Evolutionary conservation across 2,329 filamentous ascomycete genomes (phyloP).

Genomic region (Nakataea oryzae): DNA sequence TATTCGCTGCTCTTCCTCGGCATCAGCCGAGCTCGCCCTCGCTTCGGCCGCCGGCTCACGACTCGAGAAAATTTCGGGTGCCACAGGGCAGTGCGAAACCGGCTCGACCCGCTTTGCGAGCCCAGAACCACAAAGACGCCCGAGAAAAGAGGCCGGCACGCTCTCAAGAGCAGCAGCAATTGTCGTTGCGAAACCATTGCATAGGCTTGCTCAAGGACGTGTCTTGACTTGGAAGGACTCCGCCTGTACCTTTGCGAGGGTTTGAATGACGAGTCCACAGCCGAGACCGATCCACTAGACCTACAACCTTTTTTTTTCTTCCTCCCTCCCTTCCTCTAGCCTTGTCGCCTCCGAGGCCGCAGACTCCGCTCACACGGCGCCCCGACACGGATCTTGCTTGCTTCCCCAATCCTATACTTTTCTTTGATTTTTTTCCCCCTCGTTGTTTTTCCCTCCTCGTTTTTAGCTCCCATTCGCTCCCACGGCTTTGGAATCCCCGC

Average conservation of each 20-base stretch:
- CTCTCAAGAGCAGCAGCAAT: background rate
- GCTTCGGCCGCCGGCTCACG: background rate
- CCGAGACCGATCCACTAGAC: background rate
- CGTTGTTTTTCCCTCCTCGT: background rate
- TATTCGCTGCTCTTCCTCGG: conserved; percentile 10
- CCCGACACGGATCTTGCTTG: background rate
- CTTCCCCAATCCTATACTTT: background rate
- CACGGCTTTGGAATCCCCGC: background rate
- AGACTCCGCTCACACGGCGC: background rate
- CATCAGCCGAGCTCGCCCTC: conserved; percentile 4
- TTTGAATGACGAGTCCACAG: background rate
- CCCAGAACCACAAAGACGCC: background rate
- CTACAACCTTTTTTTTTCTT: too few relatives aligned
- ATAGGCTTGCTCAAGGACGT: background rate
- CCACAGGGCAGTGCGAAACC: background rate
- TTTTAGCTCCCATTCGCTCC: background rate
- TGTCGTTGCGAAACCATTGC: background rate
- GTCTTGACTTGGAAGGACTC: background rate
- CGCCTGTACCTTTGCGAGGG: background rate
- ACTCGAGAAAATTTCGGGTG: background rate
- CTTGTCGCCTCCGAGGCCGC: background rate
- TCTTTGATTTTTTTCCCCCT: background rate
- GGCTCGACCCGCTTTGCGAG: background rate
- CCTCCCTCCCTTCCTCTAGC: too few relatives aligned
- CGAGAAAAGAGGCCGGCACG: conserved; percentile 9